Evolutionary conservation across 306 rosid genomes (phyloP).

Genomic region (Hippophae gyantsensis): DNA sequence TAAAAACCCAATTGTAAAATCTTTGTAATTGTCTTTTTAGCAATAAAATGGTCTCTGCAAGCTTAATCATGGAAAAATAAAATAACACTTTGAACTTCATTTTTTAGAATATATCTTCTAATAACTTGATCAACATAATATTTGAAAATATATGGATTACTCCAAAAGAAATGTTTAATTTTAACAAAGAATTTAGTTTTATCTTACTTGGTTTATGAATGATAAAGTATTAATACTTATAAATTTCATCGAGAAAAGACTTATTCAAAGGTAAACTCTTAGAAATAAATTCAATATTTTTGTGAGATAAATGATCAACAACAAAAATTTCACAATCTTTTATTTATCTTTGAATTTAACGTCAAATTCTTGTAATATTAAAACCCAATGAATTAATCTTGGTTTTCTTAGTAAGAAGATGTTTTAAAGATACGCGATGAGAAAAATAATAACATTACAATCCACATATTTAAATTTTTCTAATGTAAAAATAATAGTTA

Average conservation of each 20-base stretch:
- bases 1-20: background rate
- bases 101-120: background rate
- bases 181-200: background rate
- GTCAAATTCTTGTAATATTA: too few species aligned
- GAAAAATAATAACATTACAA: too few species aligned
- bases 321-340: too few species aligned
- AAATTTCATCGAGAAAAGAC: background rate
- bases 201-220: background rate
- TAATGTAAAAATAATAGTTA: too few species aligned
- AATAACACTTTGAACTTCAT: background rate
- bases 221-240: background rate
- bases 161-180: slow-evolving; percentile 1
- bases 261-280: background rate
- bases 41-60: slow-evolving; percentile 1
- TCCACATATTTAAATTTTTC: too few species aligned
- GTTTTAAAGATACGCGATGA: too few species aligned
- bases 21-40: background rate
- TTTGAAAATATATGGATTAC: background rate
- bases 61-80: background rate
- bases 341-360: too few species aligned
- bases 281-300: too few species aligned
- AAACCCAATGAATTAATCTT: too few species aligned
- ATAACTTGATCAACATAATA: background rate
- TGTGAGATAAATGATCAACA: too few species aligned
- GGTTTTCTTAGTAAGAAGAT: too few species aligned